Evolutionary conservation across 257 asterid species (phyloP).

Genomic region (Schizonepeta tenuifolia): DNA sequence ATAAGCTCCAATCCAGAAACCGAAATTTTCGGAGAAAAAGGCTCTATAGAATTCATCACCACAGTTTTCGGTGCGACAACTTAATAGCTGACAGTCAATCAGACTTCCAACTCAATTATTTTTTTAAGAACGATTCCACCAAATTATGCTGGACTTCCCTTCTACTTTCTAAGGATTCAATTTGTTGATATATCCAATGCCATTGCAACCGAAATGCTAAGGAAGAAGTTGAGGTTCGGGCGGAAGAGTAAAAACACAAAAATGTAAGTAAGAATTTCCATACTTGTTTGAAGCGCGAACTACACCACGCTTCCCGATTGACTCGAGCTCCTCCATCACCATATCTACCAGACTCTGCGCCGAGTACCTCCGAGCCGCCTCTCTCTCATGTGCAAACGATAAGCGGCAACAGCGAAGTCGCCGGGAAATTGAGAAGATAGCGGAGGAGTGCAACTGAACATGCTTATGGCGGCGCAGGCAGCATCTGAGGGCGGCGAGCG

Average conservation of each 20-base stretch:
- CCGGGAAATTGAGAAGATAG: slow-evolving; percentile 41
- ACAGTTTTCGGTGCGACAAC: slow-evolving; percentile 12
- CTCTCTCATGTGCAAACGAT: slow-evolving; percentile 36
- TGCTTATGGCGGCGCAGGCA: slow-evolving; percentile 43
- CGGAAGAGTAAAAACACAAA: slow-evolving; percentile 20
- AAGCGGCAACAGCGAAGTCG: slow-evolving; percentile 35
- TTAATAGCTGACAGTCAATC: background rate
- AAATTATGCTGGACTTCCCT: background rate
- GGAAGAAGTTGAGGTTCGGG: background rate
- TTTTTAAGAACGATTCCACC: background rate
- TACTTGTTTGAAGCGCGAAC: slow-evolving; percentile 79
- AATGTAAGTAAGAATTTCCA: slow-evolving; percentile 15
- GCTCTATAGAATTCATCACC: background rate
- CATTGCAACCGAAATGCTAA: background rate
- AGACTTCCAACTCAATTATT: slow-evolving; percentile 22
- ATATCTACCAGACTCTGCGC: slow-evolving; percentile 60
- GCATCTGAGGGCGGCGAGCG: slow-evolving; percentile 47
- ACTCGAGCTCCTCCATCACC: slow-evolving; percentile 58
- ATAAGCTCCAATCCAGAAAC: slow-evolving; percentile 10
- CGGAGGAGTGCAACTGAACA: slow-evolving; percentile 36
- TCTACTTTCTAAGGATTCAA: slow-evolving; percentile 19
- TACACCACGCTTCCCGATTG: slow-evolving; percentile 50
- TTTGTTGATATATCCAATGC: background rate
- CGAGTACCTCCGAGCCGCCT: slow-evolving; percentile 55
- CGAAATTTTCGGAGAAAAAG: background rate